These are phyloP conservation scores for Aspergillus sp. DNA, from an alignment of 2,329 filamentous ascomycete genomes.

Conservation along the genomic window DNA sequence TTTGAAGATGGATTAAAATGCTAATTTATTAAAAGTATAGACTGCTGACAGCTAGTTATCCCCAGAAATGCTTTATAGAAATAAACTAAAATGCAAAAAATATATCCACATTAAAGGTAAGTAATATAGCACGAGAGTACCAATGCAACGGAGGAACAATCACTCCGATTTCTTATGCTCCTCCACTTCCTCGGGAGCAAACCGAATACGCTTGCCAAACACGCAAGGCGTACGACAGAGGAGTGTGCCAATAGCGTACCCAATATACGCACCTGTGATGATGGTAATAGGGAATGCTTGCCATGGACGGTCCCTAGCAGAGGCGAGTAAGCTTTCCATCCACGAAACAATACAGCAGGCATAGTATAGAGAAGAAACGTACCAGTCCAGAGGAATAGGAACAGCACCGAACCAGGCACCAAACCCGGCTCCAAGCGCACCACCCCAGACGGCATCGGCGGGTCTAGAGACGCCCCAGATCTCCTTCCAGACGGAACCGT, in stretches of 20 bases:
- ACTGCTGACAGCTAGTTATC: too few species aligned
- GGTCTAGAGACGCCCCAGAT: conserved; percentile 66
- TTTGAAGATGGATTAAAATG: too few species aligned
- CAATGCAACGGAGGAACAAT: too few species aligned
- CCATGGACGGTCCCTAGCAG: conserved; percentile 79
- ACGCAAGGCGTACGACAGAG: conserved; percentile 24
- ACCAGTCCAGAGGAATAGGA: conserved; percentile 93
- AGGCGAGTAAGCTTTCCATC: background rate
- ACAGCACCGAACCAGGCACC: conserved; percentile 93
- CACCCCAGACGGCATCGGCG: conserved; percentile 80
- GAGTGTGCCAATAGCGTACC: conserved; percentile 61
- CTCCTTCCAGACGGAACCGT: conserved; percentile 64
- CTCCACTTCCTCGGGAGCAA: conserved; percentile 17
- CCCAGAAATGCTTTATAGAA: too few species aligned
- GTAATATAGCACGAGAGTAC: too few species aligned
- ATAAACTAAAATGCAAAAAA: too few species aligned
- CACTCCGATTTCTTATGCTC: conserved; percentile 1
- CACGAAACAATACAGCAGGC: background rate
- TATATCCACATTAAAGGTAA: too few species aligned
- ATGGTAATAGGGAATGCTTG: conserved; percentile 97
- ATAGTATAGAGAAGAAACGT: conserved; percentile 15
- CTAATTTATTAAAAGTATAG: too few species aligned
- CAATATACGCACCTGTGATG: conserved; percentile 73
- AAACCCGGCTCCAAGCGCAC: conserved; percentile 67
- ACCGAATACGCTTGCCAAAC: conserved; percentile 32